These are phyloP conservation scores for Saccharomycopsis babjevae DNA, from an alignment of 805 yeast species.

Conservation along the genomic window DNA sequence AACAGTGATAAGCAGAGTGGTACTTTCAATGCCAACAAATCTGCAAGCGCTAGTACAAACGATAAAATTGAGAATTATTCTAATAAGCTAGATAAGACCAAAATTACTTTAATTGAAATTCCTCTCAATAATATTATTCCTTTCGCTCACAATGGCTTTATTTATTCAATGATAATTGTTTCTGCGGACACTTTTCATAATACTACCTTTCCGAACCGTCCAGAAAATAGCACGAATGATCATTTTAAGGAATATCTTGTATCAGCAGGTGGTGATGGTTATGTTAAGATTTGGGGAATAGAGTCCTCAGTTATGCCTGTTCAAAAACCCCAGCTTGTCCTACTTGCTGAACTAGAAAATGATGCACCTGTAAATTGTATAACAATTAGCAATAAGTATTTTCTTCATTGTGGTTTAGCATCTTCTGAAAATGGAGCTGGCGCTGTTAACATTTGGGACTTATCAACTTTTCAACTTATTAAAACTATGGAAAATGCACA, in stretches of 20 bases:
- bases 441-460: slow-evolving; percentile 73
- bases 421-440: slow-evolving; percentile 34
- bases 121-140: slow-evolving; percentile 54
- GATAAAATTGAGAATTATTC: slow-evolving; percentile 15
- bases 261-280: slow-evolving; percentile 88
- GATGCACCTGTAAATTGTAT: slow-evolving; percentile 66
- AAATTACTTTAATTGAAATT: slow-evolving; percentile 45
- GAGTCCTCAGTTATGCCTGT: slow-evolving; percentile 18
- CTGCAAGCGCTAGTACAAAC: slow-evolving; percentile 17
- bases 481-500: slow-evolving; percentile 32
- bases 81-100: slow-evolving; percentile 12
- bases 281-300: slow-evolving; percentile 70
- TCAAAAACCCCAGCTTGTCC: slow-evolving; percentile 19
- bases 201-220: slow-evolving; percentile 13
- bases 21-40: slow-evolving; percentile 14
- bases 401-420: slow-evolving; percentile 73
- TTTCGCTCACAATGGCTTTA: slow-evolving; percentile 89
- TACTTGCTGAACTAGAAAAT: slow-evolving; percentile 40
- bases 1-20: neutral
- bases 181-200: slow-evolving; percentile 19
- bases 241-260: slow-evolving; percentile 32
- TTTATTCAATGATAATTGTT: slow-evolving; percentile 41
- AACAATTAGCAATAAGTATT: slow-evolving; percentile 45
- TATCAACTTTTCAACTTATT: slow-evolving; percentile 66
- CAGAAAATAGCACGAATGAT: slow-evolving; percentile 15